Conservation (phyloP, 495 filamentous ascomycete genomes). For the Cladorrhinum samala region DNA sequence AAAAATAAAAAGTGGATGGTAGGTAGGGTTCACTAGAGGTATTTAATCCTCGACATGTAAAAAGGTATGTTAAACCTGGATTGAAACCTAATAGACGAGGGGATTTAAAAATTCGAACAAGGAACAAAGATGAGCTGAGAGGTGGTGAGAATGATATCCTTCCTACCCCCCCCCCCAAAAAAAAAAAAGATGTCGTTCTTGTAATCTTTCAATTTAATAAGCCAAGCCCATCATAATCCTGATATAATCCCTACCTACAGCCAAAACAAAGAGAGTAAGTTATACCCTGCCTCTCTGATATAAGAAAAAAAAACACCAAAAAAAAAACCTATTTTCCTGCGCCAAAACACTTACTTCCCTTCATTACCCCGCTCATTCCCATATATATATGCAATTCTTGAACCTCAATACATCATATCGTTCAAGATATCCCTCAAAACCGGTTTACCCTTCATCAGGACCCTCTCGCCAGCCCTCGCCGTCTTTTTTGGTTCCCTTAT, state of each 20-base stretch:
- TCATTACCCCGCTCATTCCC: neutral
- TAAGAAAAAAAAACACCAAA: neutral
- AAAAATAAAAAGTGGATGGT: too few species aligned
- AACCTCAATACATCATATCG: slow-evolving; percentile 37
- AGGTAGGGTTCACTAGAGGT: too few species aligned
- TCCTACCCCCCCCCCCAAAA: too few species aligned
- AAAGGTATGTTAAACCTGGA: too few species aligned
- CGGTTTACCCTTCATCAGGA: slow-evolving; percentile 34
- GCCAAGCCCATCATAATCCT: too few species aligned
- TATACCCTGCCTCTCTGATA: neutral
- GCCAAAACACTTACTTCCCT: neutral
- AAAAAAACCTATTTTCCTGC: neutral
- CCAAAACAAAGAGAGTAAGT: neutral
- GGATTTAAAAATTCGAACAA: too few species aligned
- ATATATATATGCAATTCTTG: neutral
- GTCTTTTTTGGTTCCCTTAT: slow-evolving; percentile 4
- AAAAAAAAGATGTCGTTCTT: too few species aligned
- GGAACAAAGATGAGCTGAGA: too few species aligned
- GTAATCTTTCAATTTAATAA: too few species aligned
- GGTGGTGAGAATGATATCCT: too few species aligned
- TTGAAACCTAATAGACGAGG: too few species aligned
- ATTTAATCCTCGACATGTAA: too few species aligned
- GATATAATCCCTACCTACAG: neutral
- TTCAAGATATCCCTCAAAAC: slow-evolving; percentile 45
- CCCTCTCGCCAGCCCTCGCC: slow-evolving; percentile 29